phyloP scores from a whole-genome alignment of 495 filamentous ascomycete species.

The Penicillium cosmopolitanum region DNA sequence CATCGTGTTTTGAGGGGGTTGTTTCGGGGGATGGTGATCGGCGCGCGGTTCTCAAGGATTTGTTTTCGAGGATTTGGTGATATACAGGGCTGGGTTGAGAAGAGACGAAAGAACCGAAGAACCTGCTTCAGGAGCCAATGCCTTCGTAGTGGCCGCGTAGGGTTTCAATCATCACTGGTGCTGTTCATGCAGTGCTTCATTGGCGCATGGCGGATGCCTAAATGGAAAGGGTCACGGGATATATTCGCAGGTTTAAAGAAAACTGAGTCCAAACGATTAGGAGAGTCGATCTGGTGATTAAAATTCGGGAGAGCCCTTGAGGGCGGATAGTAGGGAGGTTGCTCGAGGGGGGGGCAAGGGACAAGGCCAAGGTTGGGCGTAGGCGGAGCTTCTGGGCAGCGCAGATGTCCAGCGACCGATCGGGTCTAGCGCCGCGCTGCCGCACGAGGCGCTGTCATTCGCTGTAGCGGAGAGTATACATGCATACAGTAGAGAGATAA shows the following conservation, averaged over 20 bases:
- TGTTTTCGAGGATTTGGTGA: not conserved
- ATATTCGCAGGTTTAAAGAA: conserved; percentile 10
- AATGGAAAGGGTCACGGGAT: conserved; percentile 1
- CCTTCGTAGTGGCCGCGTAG: conserved; percentile 26
- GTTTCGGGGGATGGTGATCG: conserved; percentile 9
- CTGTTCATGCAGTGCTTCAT: conserved; percentile 37
- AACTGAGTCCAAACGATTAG: not conserved
- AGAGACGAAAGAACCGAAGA: conserved; percentile 19
- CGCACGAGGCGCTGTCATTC: conserved; percentile 16
- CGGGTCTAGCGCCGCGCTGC: conserved; percentile 21
- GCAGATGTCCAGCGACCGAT: conserved; percentile 14
- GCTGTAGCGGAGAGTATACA: not conserved
- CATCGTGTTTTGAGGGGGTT: conserved; percentile 53
- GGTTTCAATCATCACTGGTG: conserved; percentile 33
- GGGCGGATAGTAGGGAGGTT: conserved; percentile 1
- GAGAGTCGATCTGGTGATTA: conserved; percentile 1
- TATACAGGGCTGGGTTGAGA: conserved; percentile 1
- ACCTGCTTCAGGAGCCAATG: conserved; percentile 28
- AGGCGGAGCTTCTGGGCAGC: conserved; percentile 16
- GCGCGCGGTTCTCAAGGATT: conserved; percentile 12
- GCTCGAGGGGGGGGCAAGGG: conserved; percentile 9
- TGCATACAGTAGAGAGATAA: not conserved
- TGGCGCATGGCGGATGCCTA: conserved; percentile 38
- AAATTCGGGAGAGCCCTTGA: conserved; percentile 4
- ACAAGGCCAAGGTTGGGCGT: conserved; percentile 3